A percentile compares a stretch with the other conserved stretches of the same genome.
phyloP scores from a whole-genome alignment of 768 basidiomycete species.

The Lentinula detonsa region DNA sequence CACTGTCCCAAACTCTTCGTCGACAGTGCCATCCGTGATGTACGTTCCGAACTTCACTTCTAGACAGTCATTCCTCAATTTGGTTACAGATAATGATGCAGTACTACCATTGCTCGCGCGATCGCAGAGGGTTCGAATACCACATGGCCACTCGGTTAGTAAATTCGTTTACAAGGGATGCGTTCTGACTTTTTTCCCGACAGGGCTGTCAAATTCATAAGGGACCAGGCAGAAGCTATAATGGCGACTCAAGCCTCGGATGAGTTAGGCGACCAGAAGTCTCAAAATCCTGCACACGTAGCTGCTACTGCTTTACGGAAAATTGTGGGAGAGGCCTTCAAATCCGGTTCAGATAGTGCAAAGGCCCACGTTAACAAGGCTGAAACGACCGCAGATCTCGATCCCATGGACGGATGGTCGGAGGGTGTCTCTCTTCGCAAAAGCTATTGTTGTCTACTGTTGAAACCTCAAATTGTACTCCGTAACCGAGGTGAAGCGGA shows the following conservation, averaged over 20 bases:
- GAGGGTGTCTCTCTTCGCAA: conserved; percentile 65
- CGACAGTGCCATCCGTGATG: conserved; percentile 74
- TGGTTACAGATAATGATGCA: conserved; percentile 67
- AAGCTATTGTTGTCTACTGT: conserved; percentile 76
- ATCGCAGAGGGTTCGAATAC: conserved; percentile 76
- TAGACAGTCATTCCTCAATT: conserved; percentile 10
- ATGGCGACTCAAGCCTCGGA: conserved; percentile 9
- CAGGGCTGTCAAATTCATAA: conserved; percentile 82
- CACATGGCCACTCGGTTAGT: conserved; percentile 79
- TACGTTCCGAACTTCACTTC: conserved; percentile 28
- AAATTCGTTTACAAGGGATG: conserved; percentile 1
- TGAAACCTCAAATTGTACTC: conserved; percentile 88
- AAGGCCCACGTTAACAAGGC: conserved; percentile 16
- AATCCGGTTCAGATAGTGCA: conserved; percentile 36
- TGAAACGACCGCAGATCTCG: conserved; percentile 30
- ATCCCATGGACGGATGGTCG: conserved; percentile 68
- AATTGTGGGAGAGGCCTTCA: conserved; percentile 48
- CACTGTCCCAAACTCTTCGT: conserved; percentile 81
- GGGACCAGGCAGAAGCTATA: conserved; percentile 66
- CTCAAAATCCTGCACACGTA: conserved; percentile 48
- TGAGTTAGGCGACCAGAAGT: conserved; percentile 21
- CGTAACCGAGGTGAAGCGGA: conserved; percentile 48
- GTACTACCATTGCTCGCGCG: conserved; percentile 81
- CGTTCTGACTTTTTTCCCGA: neutral
- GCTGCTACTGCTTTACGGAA: conserved; percentile 63